Evolutionary conservation across 148 eudicot species (phyloP).

Genomic region (Vaccinium corymbosum): DNA sequence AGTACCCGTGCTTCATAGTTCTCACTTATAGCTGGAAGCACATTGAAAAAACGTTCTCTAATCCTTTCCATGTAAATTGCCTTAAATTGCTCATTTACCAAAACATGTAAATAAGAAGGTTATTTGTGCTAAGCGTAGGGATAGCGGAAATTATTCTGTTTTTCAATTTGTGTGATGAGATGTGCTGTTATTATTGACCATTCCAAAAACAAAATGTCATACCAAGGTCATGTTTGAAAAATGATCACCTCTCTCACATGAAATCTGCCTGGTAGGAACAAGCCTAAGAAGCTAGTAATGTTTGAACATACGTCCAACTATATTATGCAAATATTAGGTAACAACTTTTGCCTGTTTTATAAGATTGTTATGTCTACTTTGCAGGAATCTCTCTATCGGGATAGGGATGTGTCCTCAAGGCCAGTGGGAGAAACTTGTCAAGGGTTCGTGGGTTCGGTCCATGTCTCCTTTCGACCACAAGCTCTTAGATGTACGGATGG

Average conservation of each 20-base stretch:
- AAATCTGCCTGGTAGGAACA: neutral
- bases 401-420: slow-evolving; percentile 84
- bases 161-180: neutral
- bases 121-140: neutral
- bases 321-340: neutral
- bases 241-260: neutral
- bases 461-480: slow-evolving; percentile 94
- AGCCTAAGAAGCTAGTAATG: neutral
- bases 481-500: slow-evolving; percentile 59
- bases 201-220: neutral
- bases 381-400: slow-evolving; percentile 74
- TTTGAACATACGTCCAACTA: neutral
- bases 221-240: neutral
- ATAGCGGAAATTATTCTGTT: neutral
- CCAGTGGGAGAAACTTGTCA: slow-evolving; percentile 70
- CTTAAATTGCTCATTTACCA: neutral
- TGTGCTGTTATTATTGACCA: neutral
- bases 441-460: slow-evolving; percentile 65
- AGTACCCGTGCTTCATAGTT: too few species aligned
- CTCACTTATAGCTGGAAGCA: neutral
- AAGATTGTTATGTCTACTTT: slow-evolving; percentile 6
- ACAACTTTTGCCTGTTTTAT: neutral
- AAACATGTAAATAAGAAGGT: neutral
- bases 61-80: neutral
- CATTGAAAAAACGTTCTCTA: neutral